Conservation (phyloP, 306 rosid species). For the Begonia fuchsioides region DNA sequence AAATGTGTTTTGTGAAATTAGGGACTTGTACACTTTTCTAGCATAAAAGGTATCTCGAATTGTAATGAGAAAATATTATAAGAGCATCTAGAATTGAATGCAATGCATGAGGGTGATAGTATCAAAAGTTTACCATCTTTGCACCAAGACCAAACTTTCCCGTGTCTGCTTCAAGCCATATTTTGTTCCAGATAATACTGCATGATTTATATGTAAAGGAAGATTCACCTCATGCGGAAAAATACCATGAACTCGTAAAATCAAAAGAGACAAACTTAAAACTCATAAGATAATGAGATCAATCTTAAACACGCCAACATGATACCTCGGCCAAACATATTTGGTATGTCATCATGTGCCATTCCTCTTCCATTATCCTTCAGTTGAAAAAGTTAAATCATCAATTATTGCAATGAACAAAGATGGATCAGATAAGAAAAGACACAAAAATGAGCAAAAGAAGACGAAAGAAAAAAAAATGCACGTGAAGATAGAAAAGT, state of each 20-base stretch:
- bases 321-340: conserved; percentile 97
- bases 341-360: conserved; percentile 96
- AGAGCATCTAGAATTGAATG: not conserved
- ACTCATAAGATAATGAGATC: not conserved
- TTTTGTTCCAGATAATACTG: conserved; percentile 94
- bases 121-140: conserved; percentile 58
- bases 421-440: not conserved
- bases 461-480: too few species aligned
- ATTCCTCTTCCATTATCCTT: conserved; percentile 98
- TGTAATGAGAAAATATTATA: too few species aligned
- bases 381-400: conserved; percentile 10
- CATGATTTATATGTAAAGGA: conserved; percentile 17
- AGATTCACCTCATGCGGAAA: conserved; percentile 1
- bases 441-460: not conserved
- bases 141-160: conserved; percentile 99
- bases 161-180: conserved; percentile 94
- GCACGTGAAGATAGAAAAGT: too few species aligned
- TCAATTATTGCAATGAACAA: not conserved
- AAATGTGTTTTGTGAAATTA: too few species aligned
- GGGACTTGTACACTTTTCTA: too few species aligned
- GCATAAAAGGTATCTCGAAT: too few species aligned
- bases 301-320: conserved; percentile 12
- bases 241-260: too few species aligned
- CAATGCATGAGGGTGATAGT: conserved; percentile 8
- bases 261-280: not conserved